These are phyloP conservation scores for Pascua guehoae DNA, from an alignment of 1,284 basidiomycete genomes.

Conservation along the genomic window DNA sequence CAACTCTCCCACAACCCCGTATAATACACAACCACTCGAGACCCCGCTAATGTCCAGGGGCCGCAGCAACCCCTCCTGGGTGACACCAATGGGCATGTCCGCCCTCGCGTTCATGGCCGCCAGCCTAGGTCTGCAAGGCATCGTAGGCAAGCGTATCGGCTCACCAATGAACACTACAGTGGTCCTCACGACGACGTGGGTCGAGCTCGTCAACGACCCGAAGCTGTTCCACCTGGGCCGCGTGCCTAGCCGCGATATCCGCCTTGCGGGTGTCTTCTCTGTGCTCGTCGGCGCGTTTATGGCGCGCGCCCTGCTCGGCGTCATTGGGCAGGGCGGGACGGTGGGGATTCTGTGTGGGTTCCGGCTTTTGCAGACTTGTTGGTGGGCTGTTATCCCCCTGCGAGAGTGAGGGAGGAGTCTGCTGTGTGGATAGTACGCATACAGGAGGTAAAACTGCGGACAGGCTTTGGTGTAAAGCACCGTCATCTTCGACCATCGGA, in stretches of 20 bases:
- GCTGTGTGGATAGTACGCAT: too few relatives aligned
- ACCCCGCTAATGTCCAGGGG: conserved; percentile 23
- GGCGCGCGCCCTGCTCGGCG: conserved; percentile 57
- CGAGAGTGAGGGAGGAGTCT: too few relatives aligned
- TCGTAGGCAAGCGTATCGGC: conserved; percentile 70
- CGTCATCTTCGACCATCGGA: too few relatives aligned
- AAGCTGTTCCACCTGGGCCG: conserved; percentile 57
- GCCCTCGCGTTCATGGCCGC: conserved; percentile 74
- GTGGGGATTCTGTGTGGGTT: conserved; percentile 63
- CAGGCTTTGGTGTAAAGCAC: too few relatives aligned
- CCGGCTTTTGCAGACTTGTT: conserved; percentile 60
- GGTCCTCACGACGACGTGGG: conserved; percentile 72
- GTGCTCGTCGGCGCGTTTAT: conserved; percentile 72
- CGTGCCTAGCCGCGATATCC: conserved; percentile 66
- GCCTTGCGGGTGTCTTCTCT: conserved; percentile 61
- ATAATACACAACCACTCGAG: too few relatives aligned
- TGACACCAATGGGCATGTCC: conserved; percentile 62
- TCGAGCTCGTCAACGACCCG: conserved; percentile 77
- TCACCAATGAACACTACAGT: conserved; percentile 63
- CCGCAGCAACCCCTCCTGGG: conserved; percentile 61
- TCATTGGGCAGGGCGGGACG: conserved; percentile 39
- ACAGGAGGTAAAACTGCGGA: too few relatives aligned
- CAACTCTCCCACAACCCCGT: too few relatives aligned
- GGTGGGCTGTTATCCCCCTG: conserved; percentile 53
- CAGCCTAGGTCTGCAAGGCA: conserved; percentile 67